These are phyloP conservation scores for Phaeoacremonium minimum DNA, from an alignment of 2,329 filamentous ascomycete genomes.

Conservation along the genomic window DNA sequence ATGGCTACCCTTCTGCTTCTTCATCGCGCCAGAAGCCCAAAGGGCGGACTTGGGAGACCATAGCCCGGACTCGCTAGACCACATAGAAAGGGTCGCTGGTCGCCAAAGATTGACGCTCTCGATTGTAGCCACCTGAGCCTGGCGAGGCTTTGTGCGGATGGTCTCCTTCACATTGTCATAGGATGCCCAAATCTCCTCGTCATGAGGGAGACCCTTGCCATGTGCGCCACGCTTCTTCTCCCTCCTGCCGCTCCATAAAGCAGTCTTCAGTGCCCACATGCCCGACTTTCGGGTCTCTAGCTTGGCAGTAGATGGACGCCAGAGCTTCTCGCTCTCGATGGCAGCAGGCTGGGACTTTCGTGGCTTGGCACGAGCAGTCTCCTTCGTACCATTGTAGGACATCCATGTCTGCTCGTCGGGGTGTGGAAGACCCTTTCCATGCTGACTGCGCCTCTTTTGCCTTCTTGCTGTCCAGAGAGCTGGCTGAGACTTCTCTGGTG, in stretches of 20 bases:
- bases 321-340: conserved; percentile 13
- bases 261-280: conserved; percentile 4
- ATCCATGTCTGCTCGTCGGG: conserved; percentile 10
- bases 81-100: neutral
- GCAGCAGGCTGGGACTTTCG: conserved; percentile 6
- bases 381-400: conserved; percentile 4
- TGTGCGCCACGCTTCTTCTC: conserved; percentile 1
- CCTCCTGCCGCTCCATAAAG: conserved; percentile 5
- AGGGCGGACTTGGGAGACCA: neutral
- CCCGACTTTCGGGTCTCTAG: conserved; percentile 1
- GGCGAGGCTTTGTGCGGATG: conserved; percentile 21
- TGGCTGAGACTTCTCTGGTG: conserved; percentile 10
- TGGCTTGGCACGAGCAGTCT: conserved; percentile 9
- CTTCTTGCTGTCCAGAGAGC: conserved; percentile 8
- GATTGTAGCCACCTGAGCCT: conserved; percentile 21
- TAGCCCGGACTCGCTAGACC: neutral
- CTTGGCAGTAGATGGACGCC: conserved; percentile 8
- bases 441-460: neutral
- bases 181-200: conserved; percentile 26
- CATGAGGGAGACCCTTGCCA: conserved; percentile 27
- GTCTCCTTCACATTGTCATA: conserved; percentile 22
- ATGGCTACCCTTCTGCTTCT: neutral
- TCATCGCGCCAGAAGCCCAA: neutral
- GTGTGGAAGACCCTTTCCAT: conserved; percentile 7
- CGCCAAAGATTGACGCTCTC: conserved; percentile 32